A percentile compares a stretch with the other conserved stretches of the same genome.
phyloP scores from a whole-genome alignment of 2,329 filamentous ascomycete genomes.

The Ampelomyces quisqualis region DNA sequence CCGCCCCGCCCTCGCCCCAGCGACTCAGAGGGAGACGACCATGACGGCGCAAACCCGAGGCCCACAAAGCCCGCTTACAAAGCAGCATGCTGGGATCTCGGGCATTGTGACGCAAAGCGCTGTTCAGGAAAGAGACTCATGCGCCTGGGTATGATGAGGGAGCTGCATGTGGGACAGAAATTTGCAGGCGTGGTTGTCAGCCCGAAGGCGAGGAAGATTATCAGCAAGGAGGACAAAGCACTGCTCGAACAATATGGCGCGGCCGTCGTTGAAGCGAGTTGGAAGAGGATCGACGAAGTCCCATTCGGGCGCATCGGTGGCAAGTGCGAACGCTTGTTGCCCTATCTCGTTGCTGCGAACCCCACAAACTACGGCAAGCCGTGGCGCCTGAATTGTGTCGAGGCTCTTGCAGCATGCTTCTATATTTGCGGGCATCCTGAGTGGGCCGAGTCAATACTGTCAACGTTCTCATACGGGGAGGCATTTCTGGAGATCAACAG shows the following conservation, averaged over 20 bases:
- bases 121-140: constrained; percentile 96
- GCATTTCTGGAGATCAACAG: constrained; percentile 91
- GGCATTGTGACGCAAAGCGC: constrained; percentile 94
- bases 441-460: constrained; percentile 83
- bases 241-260: constrained; percentile 86
- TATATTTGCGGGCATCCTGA: constrained; percentile 88
- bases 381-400: constrained; percentile 92
- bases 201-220: constrained; percentile 83
- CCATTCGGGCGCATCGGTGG: constrained; percentile 90
- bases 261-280: constrained; percentile 95
- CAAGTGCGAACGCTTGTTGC: constrained; percentile 79
- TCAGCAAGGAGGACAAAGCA: constrained; percentile 80
- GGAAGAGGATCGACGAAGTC: constrained; percentile 89
- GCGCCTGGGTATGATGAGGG: constrained; percentile 87
- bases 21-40: constrained; percentile 25
- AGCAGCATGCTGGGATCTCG: constrained; percentile 96
- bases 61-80: constrained; percentile 66
- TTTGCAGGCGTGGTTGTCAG: constrained; percentile 91
- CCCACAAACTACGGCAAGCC: constrained; percentile 96
- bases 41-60: constrained; percentile 29
- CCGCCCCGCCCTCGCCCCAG: constrained; percentile 48
- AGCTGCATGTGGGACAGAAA: constrained; percentile 87
- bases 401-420: constrained; percentile 90
- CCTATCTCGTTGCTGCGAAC: constrained; percentile 95
- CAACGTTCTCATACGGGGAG: constrained; percentile 82